Conservation (phyloP, 2,329 filamentous ascomycete genomes). For the Trichoderma sp. region DNA sequence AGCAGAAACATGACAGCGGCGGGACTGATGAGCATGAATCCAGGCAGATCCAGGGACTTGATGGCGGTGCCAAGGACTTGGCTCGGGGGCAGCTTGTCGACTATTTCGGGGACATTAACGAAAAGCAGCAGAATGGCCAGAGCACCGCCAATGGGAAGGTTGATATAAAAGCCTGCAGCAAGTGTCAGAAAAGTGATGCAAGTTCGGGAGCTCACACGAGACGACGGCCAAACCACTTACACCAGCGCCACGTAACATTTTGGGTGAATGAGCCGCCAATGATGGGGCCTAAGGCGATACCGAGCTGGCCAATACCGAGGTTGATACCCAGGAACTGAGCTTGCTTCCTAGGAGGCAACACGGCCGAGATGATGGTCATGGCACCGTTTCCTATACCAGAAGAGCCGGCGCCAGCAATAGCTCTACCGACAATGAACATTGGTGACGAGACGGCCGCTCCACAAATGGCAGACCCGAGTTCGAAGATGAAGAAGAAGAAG, state of each 20-base stretch:
- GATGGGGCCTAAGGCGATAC: background rate
- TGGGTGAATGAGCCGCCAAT: background rate
- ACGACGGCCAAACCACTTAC: background rate
- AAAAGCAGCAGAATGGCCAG: background rate
- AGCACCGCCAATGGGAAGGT: background rate
- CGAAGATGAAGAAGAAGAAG: conserved; percentile 31
- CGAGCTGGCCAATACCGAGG: background rate
- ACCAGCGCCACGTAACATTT: background rate
- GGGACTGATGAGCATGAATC: background rate
- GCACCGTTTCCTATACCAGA: conserved; percentile 42
- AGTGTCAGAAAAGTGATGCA: background rate
- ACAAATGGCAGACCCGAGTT: conserved; percentile 46
- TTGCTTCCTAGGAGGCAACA: conserved; percentile 27
- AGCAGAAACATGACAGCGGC: background rate
- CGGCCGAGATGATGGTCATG: conserved; percentile 33
- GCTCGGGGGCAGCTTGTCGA: background rate
- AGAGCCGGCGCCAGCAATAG: conserved; percentile 45
- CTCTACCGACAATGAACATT: conserved; percentile 49
- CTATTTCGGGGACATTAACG: background rate
- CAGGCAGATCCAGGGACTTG: background rate
- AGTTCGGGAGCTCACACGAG: background rate
- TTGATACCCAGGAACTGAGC: background rate
- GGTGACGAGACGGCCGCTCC: conserved; percentile 42
- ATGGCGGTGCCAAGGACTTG: background rate
- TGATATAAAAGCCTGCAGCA: background rate